These are phyloP conservation scores for Rhododendron simsii DNA, from an alignment of 148 eudicot species.

Conservation along the genomic window DNA sequence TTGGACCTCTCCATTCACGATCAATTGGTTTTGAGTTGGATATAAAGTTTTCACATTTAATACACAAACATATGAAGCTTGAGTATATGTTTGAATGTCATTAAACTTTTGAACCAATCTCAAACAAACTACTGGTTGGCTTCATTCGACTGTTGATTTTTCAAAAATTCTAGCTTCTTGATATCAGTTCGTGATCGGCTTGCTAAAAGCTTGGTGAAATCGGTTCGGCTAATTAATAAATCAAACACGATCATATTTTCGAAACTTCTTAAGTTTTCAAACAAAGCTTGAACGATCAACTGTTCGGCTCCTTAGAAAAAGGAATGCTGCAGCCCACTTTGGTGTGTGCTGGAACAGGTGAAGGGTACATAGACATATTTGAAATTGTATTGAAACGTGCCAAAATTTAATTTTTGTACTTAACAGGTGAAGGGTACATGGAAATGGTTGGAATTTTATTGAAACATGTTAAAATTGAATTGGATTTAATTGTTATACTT, in stretches of 20 bases:
- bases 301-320: too few relatives aligned
- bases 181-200: neutral
- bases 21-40: too few relatives aligned
- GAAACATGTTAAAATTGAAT: neutral
- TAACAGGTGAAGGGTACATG: neutral
- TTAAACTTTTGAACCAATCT: neutral
- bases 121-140: neutral
- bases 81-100: neutral
- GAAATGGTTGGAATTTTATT: neutral
- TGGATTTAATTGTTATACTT: neutral
- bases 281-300: too few relatives aligned
- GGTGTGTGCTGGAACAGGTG: neutral
- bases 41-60: neutral
- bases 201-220: neutral
- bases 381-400: neutral
- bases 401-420: neutral
- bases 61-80: neutral
- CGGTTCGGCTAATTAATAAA: neutral
- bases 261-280: too few relatives aligned
- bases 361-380: neutral
- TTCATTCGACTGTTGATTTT: too few relatives aligned
- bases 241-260: too few relatives aligned
- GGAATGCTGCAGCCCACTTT: neutral
- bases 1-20: too few relatives aligned
- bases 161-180: neutral